Evolutionary conservation across 192 early-diverging fungal genomes (phyloP).

Genomic region (Linnemannia schmuckeri): DNA sequence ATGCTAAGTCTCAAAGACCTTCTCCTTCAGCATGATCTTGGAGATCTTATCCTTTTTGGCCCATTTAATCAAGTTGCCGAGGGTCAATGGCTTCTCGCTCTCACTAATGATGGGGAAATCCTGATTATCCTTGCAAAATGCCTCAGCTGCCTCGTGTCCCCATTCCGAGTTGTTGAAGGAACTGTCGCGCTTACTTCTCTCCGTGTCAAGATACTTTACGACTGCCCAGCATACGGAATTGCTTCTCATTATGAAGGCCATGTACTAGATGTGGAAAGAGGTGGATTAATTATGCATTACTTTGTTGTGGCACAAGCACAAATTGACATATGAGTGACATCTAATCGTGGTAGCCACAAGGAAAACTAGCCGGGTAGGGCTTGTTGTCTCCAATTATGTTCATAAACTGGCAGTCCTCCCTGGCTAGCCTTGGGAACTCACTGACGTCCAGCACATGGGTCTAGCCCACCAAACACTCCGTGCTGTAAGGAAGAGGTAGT

Average conservation of each 20-base stretch:
- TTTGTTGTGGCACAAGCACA: not conserved
- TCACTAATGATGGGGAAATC: slow-evolving; percentile 3
- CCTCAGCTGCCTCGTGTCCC: slow-evolving; percentile 2
- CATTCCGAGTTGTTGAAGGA: slow-evolving; percentile 13
- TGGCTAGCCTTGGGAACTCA: not conserved
- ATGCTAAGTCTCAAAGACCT: slow-evolving; percentile 21
- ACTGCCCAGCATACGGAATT: slow-evolving; percentile 12
- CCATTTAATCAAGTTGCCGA: not conserved
- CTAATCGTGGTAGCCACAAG: no score
- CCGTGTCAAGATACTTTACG: slow-evolving; percentile 7
- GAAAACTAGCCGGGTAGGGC: slow-evolving; percentile 5
- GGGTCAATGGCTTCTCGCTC: not conserved
- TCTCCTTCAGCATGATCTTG: slow-evolving; percentile 9
- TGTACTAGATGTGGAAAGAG: slow-evolving; percentile 5
- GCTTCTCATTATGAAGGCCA: not conserved
- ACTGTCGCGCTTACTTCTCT: not conserved
- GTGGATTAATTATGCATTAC: not conserved
- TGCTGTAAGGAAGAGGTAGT: not conserved
- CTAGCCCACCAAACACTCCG: slow-evolving; percentile 12
- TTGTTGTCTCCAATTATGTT: slow-evolving; percentile 8
- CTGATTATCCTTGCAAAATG: not conserved
- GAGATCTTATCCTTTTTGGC: not conserved
- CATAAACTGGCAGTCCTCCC: not conserved
- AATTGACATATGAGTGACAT: not conserved
- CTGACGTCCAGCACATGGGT: slow-evolving; percentile 1